phyloP scores from a whole-genome alignment of 2,329 filamentous ascomycete species.

The Phialemonium atrogriseum region DNA sequence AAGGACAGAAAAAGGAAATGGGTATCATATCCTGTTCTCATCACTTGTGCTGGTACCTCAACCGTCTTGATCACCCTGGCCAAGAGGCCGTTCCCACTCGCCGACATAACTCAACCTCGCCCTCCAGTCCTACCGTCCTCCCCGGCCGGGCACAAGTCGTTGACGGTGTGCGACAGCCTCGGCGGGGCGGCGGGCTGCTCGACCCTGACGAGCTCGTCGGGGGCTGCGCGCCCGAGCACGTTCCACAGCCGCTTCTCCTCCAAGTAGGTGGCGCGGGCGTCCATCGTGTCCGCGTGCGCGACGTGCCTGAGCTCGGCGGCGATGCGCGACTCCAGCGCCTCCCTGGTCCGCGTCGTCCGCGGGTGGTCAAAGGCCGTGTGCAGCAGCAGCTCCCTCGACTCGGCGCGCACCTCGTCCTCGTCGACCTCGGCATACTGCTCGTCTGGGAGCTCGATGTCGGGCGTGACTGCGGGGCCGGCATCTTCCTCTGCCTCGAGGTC shows the following conservation, averaged over 20 bases:
- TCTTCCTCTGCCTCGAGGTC: slow-evolving; percentile 6
- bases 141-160: slow-evolving; percentile 23
- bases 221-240: slow-evolving; percentile 30
- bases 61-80: slow-evolving; percentile 2
- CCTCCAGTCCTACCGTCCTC: slow-evolving; percentile 29
- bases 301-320: slow-evolving; percentile 33
- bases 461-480: not conserved
- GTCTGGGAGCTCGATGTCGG: slow-evolving; percentile 4
- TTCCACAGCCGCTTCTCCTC: slow-evolving; percentile 39
- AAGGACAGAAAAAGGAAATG: too few species aligned
- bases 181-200: slow-evolving; percentile 19
- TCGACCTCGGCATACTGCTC: slow-evolving; percentile 3
- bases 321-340: slow-evolving; percentile 29
- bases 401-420: slow-evolving; percentile 20
- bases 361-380: slow-evolving; percentile 32
- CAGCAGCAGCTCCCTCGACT: slow-evolving; percentile 33
- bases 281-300: slow-evolving; percentile 31
- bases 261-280: slow-evolving; percentile 28
- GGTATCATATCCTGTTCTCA: too few species aligned
- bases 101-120: slow-evolving; percentile 24
- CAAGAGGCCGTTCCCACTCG: slow-evolving; percentile 31
- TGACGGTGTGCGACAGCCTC: slow-evolving; percentile 14
- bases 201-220: slow-evolving; percentile 20
- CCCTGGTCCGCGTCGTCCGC: slow-evolving; percentile 23
- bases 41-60: too few species aligned